Conservation (phyloP, 257 asterid genomes). For the Eucommia ulmoides region DNA sequence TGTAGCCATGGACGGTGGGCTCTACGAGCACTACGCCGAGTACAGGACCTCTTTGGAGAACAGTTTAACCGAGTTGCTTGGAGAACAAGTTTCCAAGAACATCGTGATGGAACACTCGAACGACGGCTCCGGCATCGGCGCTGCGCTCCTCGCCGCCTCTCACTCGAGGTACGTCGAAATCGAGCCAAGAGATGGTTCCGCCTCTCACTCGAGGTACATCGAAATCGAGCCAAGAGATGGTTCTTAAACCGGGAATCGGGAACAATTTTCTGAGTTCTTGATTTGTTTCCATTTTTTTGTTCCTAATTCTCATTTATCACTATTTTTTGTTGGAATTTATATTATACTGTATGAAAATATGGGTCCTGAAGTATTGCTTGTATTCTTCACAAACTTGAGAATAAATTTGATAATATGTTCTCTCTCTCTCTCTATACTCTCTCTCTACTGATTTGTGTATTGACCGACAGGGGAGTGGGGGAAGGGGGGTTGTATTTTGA, state of each 20-base stretch:
- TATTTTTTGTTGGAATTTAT: too few relatives aligned
- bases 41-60: conserved; percentile 48
- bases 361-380: too few relatives aligned
- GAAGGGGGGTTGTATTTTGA: too few relatives aligned
- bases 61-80: conserved; percentile 46
- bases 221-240: conserved; percentile 12
- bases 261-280: not conserved
- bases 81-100: conserved; percentile 24
- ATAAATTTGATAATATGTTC: too few relatives aligned
- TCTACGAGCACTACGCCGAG: conserved; percentile 61
- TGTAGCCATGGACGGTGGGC: conserved; percentile 78
- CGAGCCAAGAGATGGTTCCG: conserved; percentile 4
- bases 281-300: not conserved
- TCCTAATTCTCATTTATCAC: not conserved
- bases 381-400: too few relatives aligned
- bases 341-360: too few relatives aligned
- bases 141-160: conserved; percentile 83
- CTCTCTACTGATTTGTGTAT: too few relatives aligned
- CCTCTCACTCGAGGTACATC: conserved; percentile 9
- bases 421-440: too few relatives aligned
- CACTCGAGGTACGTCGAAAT: conserved; percentile 36
- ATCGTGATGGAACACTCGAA: conserved; percentile 50
- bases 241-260: not conserved
- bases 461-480: too few relatives aligned
- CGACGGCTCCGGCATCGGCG: conserved; percentile 89